Conservation (phyloP, 257 asterid genomes). For the Solanum pennellii region DNA sequence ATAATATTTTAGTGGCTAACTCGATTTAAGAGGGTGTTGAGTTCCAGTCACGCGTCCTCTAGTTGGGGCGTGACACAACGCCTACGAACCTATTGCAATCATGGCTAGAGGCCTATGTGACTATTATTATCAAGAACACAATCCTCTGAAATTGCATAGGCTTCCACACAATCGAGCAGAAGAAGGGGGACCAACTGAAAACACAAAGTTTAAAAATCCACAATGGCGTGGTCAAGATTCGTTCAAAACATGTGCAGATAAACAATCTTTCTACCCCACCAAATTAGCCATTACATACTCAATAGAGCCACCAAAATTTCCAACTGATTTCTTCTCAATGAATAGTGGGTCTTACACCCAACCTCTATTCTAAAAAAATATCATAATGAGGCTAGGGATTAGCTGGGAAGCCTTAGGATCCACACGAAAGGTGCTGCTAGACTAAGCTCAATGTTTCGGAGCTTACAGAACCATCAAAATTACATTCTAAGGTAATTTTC, state of each 20-base stretch:
- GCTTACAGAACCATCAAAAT: not conserved
- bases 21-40: too few species aligned
- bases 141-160: not conserved
- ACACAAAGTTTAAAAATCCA: too few species aligned
- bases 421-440: not conserved
- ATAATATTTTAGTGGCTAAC: too few species aligned
- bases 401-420: not conserved
- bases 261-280: not conserved
- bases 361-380: too few species aligned
- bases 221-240: not conserved
- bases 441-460: not conserved
- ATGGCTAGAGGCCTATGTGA: not conserved
- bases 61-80: too few species aligned
- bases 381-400: not conserved
- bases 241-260: rapidly evolving
- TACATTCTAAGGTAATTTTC: not conserved
- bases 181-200: not conserved
- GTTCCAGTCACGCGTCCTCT: too few species aligned
- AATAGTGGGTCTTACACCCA: not conserved
- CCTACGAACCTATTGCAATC: not conserved
- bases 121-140: not conserved
- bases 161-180: not conserved
- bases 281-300: not conserved
- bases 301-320: not conserved
- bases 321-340: not conserved